These are phyloP conservation scores for Lojkania enalia DNA, from an alignment of 2,329 filamentous ascomycete genomes.

Conservation along the genomic window DNA sequence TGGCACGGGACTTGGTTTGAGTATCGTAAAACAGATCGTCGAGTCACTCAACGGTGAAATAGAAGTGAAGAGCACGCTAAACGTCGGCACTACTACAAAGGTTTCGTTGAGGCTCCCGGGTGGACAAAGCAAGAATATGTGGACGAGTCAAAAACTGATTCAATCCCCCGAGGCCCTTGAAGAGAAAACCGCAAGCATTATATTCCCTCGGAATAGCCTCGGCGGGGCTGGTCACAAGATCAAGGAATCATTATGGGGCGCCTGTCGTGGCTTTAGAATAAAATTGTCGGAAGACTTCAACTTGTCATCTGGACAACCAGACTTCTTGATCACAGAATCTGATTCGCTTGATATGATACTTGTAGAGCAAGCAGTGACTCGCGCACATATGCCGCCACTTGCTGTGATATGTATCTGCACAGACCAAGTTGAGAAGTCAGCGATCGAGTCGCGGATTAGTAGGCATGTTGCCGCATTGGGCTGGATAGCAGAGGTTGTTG, in stretches of 20 bases:
- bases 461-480: conserved; percentile 29
- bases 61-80: conserved; percentile 31
- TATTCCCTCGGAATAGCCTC: conserved; percentile 25
- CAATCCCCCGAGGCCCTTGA: conserved; percentile 23
- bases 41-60: conserved; percentile 15
- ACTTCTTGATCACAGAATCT: conserved; percentile 24
- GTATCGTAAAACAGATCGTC: conserved; percentile 42
- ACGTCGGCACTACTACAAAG: conserved; percentile 31
- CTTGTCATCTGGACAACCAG: conserved; percentile 16
- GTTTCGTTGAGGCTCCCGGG: conserved; percentile 28
- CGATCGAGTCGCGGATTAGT: conserved; percentile 24
- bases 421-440: conserved; percentile 31
- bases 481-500: conserved; percentile 39
- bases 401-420: conserved; percentile 34
- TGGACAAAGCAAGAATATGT: conserved; percentile 13
- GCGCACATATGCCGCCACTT: conserved; percentile 19
- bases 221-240: conserved; percentile 25
- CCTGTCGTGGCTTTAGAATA: conserved; percentile 31
- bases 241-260: conserved; percentile 28
- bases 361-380: conserved; percentile 16
- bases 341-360: conserved; percentile 27
- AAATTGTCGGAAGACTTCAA: conserved; percentile 18
- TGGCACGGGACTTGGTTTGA: conserved; percentile 41
- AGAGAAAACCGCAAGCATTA: conserved; percentile 23
- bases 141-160: conserved; percentile 11